phyloP scores from a whole-genome alignment of 2,329 filamentous ascomycete genomes.

The Trichoderma koningii region DNA sequence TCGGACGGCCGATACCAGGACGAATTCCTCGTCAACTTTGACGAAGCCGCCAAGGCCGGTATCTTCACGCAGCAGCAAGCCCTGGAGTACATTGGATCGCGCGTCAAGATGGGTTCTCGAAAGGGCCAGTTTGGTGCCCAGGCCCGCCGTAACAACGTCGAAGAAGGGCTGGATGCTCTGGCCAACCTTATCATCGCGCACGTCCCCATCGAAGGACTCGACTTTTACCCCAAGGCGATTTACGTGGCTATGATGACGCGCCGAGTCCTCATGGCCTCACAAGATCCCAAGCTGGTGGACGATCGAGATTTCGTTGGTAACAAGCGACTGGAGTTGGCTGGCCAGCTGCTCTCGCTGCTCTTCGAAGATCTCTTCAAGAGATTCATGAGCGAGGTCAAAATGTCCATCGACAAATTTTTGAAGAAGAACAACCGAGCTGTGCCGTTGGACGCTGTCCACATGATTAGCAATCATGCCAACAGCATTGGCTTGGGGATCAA shows the following conservation, averaged over 20 bases:
- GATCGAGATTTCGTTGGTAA: slow-evolving; percentile 98
- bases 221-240: slow-evolving; percentile 95
- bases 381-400: slow-evolving; percentile 84
- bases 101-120: slow-evolving; percentile 83
- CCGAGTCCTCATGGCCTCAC: slow-evolving; percentile 90
- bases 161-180: slow-evolving; percentile 90
- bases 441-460: slow-evolving; percentile 81
- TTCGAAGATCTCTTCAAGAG: slow-evolving; percentile 99
- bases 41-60: slow-evolving; percentile 80
- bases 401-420: slow-evolving; percentile 91
- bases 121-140: slow-evolving; percentile 57
- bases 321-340: slow-evolving; percentile 91
- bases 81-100: slow-evolving; percentile 83
- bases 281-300: slow-evolving; percentile 86
- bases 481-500: slow-evolving; percentile 93
- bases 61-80: slow-evolving; percentile 95
- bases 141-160: slow-evolving; percentile 74
- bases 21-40: slow-evolving; percentile 92
- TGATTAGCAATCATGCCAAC: slow-evolving; percentile 81
- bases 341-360: slow-evolving; percentile 86
- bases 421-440: slow-evolving; percentile 91
- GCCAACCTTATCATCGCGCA: slow-evolving; percentile 93
- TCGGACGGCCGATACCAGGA: slow-evolving; percentile 89
- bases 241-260: slow-evolving; percentile 97
- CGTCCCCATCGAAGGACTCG: slow-evolving; percentile 84